A percentile compares a stretch with the other conserved stretches of the same genome.
These are phyloP conservation scores for Aspergillus amoenus DNA, from an alignment of 2,329 filamentous ascomycete species.

Conservation along the genomic window DNA sequence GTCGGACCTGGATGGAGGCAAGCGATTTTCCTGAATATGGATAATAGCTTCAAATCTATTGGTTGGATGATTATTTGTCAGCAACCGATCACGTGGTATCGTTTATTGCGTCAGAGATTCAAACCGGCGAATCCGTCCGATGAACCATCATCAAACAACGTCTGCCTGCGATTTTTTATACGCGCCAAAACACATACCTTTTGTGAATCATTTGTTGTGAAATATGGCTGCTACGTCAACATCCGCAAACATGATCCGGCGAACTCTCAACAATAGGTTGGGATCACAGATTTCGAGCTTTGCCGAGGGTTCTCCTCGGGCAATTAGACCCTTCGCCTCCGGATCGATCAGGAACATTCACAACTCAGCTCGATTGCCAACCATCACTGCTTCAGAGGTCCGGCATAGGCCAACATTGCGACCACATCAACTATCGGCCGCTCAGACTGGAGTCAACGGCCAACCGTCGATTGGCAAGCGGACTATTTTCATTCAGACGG, in stretches of 20 bases:
- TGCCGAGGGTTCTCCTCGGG: slow-evolving; percentile 28
- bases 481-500: slow-evolving; percentile 97
- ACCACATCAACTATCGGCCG: slow-evolving; percentile 40
- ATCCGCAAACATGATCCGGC: slow-evolving; percentile 34
- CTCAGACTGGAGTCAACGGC: slow-evolving; percentile 38
- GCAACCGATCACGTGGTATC: slow-evolving; percentile 25
- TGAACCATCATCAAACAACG: slow-evolving; percentile 1
- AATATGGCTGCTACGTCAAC: slow-evolving; percentile 34
- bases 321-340: slow-evolving; percentile 29
- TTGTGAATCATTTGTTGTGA: background rate
- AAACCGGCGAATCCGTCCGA: background rate
- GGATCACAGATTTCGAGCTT: slow-evolving; percentile 17
- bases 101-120: slow-evolving; percentile 34
- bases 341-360: slow-evolving; percentile 41
- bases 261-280: slow-evolving; percentile 25
- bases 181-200: background rate
- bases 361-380: slow-evolving; percentile 45
- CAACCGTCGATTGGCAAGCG: slow-evolving; percentile 51
- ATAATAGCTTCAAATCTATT: slow-evolving; percentile 22
- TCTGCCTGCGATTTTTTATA: background rate
- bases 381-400: slow-evolving; percentile 49
- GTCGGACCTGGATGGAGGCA: background rate
- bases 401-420: slow-evolving; percentile 48
- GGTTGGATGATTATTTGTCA: slow-evolving; percentile 30
- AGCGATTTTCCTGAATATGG: background rate